Evolutionary conservation across 179 eudicot genomes (phyloP).

Genomic region (Drosera spatulata): DNA sequence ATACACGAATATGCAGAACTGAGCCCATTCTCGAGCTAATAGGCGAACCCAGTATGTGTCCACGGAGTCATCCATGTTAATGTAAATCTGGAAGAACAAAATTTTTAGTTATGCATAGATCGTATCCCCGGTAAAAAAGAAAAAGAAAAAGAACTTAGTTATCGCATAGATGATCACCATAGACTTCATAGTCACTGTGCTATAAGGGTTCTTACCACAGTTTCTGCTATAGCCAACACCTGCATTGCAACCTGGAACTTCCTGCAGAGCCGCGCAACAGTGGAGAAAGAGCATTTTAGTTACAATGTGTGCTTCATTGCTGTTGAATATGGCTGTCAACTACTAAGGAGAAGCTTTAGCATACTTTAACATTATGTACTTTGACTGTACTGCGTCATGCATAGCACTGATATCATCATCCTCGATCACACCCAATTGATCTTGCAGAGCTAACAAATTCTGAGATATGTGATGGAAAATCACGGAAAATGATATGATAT

Average conservation of each 20-base stretch:
- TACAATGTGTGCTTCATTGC: background rate
- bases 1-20: conserved; percentile 69
- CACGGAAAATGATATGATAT: conserved; percentile 60
- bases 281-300: background rate
- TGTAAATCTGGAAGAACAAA: conserved; percentile 46
- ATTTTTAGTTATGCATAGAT: background rate
- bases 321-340: background rate
- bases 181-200: background rate
- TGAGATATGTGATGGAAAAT: conserved; percentile 76
- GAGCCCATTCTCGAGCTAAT: conserved; percentile 82
- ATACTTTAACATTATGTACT: conserved; percentile 88
- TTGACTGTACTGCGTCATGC: conserved; percentile 70
- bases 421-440: conserved; percentile 59
- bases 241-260: conserved; percentile 87
- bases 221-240: conserved; percentile 72
- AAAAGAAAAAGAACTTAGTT: no score
- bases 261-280: conserved; percentile 27
- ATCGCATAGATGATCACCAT: background rate
- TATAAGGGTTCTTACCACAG: conserved; percentile 34
- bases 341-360: conserved; percentile 5
- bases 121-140: no score
- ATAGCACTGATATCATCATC: conserved; percentile 68
- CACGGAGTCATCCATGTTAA: conserved; percentile 57
- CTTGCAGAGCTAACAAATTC: conserved; percentile 55
- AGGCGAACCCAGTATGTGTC: conserved; percentile 78